phyloP scores from a whole-genome alignment of 257 asterid species.

The Parsonsia alboflavescens region DNA sequence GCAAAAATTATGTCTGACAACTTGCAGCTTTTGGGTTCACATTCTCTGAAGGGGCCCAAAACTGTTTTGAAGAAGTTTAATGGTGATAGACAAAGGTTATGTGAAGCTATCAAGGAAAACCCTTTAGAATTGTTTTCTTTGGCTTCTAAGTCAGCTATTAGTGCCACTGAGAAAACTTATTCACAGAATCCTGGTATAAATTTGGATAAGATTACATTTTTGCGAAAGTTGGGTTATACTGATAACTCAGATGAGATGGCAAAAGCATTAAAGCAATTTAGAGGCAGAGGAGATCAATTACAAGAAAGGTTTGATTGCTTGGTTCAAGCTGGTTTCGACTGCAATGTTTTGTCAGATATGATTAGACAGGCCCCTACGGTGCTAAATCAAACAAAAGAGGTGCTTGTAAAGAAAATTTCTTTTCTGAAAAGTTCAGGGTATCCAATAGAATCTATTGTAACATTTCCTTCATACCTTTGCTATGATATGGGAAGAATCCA shows the following conservation, averaged over 20 bases:
- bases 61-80: slow-evolving; percentile 51
- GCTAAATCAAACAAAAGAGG: slow-evolving; percentile 64
- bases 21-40: slow-evolving; percentile 42
- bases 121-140: slow-evolving; percentile 45
- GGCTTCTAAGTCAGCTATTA: slow-evolving; percentile 50
- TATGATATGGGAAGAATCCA: slow-evolving; percentile 66
- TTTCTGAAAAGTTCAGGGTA: slow-evolving; percentile 59
- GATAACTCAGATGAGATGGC: slow-evolving; percentile 88
- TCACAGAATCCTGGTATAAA: slow-evolving; percentile 50
- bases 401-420: slow-evolving; percentile 57
- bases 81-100: slow-evolving; percentile 44
- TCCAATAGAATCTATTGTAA: slow-evolving; percentile 58
- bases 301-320: slow-evolving; percentile 89
- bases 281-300: slow-evolving; percentile 92
- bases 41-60: slow-evolving; percentile 56
- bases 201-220: slow-evolving; percentile 53
- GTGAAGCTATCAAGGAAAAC: slow-evolving; percentile 45
- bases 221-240: slow-evolving; percentile 58
- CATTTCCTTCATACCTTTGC: slow-evolving; percentile 71
- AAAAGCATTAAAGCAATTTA: slow-evolving; percentile 62
- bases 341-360: slow-evolving; percentile 53
- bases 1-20: slow-evolving; percentile 44
- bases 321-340: slow-evolving; percentile 72
- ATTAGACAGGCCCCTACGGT: slow-evolving; percentile 64
- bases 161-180: slow-evolving; percentile 23